phyloP scores from a whole-genome alignment of 805 yeast species.

The Candida andamanensis region DNA sequence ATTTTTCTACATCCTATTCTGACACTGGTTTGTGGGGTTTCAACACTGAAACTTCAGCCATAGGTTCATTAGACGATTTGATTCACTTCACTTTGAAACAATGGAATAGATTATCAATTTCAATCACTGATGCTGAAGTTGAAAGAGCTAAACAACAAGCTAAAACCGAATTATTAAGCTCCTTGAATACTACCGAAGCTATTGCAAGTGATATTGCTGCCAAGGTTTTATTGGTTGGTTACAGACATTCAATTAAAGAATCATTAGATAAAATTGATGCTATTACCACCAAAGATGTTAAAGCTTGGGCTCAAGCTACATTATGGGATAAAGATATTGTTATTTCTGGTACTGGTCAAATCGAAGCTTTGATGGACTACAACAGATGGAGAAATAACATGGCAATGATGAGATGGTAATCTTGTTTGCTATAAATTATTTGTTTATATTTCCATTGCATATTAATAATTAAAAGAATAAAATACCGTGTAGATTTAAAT shows the following conservation, averaged over 20 bases:
- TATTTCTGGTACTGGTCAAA: slow-evolving; percentile 78
- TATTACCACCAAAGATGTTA: slow-evolving; percentile 54
- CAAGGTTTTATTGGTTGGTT: slow-evolving; percentile 56
- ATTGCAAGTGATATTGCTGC: slow-evolving; percentile 55
- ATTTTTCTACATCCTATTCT: slow-evolving; percentile 67
- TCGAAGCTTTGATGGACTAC: slow-evolving; percentile 80
- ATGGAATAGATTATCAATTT: slow-evolving; percentile 80
- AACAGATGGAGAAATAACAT: slow-evolving; percentile 82
- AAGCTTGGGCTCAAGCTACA: slow-evolving; percentile 68
- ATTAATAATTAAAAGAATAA: slow-evolving; percentile 1
- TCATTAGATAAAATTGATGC: slow-evolving; percentile 59
- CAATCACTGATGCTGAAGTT: slow-evolving; percentile 72
- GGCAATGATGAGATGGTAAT: slow-evolving; percentile 75
- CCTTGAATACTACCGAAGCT: slow-evolving; percentile 44
- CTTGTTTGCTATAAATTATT: not conserved
- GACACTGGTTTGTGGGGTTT: slow-evolving; percentile 86
- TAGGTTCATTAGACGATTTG: slow-evolving; percentile 63
- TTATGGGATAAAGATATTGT: slow-evolving; percentile 84
- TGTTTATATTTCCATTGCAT: slow-evolving; percentile 5
- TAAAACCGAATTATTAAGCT: slow-evolving; percentile 56
- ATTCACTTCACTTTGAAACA: slow-evolving; percentile 77
- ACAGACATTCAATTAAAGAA: slow-evolving; percentile 57
- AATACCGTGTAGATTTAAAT: slow-evolving; percentile 43
- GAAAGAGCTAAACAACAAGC: slow-evolving; percentile 69
- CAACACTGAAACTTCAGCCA: slow-evolving; percentile 58